Conservation (phyloP, 2,329 filamentous ascomycete species). For the Pseudonectria foliicola region DNA sequence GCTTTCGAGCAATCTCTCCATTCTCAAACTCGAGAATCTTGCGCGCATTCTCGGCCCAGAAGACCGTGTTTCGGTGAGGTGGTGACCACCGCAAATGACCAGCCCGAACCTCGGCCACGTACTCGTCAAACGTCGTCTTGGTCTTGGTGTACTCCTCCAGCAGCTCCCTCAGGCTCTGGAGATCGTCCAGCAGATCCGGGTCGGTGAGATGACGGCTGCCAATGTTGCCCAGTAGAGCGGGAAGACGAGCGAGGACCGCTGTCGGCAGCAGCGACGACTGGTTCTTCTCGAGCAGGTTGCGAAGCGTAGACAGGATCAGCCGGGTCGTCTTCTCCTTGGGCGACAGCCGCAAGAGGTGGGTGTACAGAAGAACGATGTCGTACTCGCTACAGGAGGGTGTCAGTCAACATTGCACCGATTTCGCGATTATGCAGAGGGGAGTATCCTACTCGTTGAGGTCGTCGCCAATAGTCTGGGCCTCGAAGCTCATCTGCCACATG, state of each 20-base stretch:
- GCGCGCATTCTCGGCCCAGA: constrained; percentile 88
- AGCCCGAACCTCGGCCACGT: constrained; percentile 76
- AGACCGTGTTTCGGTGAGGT: constrained; percentile 76
- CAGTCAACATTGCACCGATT: constrained; percentile 5
- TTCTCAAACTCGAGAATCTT: constrained; percentile 80
- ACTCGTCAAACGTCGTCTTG: constrained; percentile 79
- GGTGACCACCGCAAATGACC: constrained; percentile 91
- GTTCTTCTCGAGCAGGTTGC: constrained; percentile 72
- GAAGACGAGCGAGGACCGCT: constrained; percentile 79
- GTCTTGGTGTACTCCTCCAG: constrained; percentile 62
- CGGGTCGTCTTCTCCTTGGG: constrained; percentile 98
- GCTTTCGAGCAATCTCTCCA: constrained; percentile 67
- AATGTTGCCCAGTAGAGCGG: constrained; percentile 56
- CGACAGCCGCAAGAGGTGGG: constrained; percentile 83
- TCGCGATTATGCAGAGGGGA: background rate
- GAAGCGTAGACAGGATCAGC: constrained; percentile 78
- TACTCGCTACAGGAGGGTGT: constrained; percentile 60
- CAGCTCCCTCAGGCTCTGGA: constrained; percentile 53
- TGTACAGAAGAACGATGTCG: constrained; percentile 85
- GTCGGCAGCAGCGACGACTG: constrained; percentile 70
- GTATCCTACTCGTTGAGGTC: constrained; percentile 76
- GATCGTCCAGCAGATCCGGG: constrained; percentile 56
- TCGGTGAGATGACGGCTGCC: constrained; percentile 56
- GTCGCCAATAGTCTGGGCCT: constrained; percentile 63
- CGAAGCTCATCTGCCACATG: constrained; percentile 95